Percentiles rank a stretch among this genome's conserved stretches.
phyloP scores from a whole-genome alignment of 192 early-diverging fungal genomes.

The Linnemannia exigua region DNA sequence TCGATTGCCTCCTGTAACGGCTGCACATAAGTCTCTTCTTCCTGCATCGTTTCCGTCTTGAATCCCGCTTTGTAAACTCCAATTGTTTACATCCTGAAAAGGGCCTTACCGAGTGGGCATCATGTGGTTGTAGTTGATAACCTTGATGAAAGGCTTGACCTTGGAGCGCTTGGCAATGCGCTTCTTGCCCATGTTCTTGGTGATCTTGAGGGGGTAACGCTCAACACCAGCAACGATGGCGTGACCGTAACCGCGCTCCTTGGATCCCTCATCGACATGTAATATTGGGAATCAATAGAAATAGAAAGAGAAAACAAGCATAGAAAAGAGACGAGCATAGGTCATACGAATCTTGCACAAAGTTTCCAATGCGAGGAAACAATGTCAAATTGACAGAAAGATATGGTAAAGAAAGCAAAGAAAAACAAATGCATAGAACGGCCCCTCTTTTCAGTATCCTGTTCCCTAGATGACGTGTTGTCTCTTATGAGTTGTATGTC shows the following conservation, averaged over 20 bases:
- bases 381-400: slow-evolving; percentile 1
- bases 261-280: slow-evolving; percentile 96
- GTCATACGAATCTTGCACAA: slow-evolving; percentile 57
- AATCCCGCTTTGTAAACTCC: too few relatives aligned
- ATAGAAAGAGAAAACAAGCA: slow-evolving; percentile 17
- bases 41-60: too few relatives aligned
- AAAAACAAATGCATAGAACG: not conserved
- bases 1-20: too few relatives aligned
- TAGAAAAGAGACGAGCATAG: slow-evolving; percentile 34
- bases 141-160: slow-evolving; percentile 99
- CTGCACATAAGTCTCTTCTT: too few relatives aligned
- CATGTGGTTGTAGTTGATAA: slow-evolving; percentile 99
- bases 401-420: too few relatives aligned
- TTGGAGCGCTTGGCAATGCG: slow-evolving; percentile 95
- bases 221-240: slow-evolving; percentile 99
- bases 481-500: too few relatives aligned
- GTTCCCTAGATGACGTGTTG: too few relatives aligned
- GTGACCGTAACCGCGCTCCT: slow-evolving; percentile 96
- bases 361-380: slow-evolving; percentile 54
- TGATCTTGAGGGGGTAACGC: slow-evolving; percentile 98
- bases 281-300: slow-evolving; percentile 35
- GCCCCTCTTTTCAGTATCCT: too few relatives aligned
- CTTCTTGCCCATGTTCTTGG: slow-evolving; percentile 95
- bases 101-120: slow-evolving; percentile 99
- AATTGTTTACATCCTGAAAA: too few relatives aligned